These are phyloP conservation scores for Taphrina pruni DNA, from an alignment of 1,139 yeast genomes.

Conservation along the genomic window DNA sequence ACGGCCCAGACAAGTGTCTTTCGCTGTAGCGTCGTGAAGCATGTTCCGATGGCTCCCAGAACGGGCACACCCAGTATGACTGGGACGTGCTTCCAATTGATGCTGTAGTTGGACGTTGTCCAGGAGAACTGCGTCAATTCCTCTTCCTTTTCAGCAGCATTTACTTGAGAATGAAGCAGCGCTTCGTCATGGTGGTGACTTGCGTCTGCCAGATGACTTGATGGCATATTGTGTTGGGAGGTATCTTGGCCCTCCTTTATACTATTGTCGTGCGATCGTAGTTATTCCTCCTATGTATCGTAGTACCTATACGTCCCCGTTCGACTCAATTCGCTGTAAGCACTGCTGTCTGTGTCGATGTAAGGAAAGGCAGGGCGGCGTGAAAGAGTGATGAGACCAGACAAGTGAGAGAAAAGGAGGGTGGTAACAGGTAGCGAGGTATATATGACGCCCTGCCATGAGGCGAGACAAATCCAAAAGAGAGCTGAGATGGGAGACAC, in stretches of 20 bases:
- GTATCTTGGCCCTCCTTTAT: too few relatives aligned
- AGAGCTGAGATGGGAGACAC: background rate
- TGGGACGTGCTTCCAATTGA: constrained; percentile 91
- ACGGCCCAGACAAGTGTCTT: constrained; percentile 69
- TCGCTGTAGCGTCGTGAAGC: constrained; percentile 62
- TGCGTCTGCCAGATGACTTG: constrained; percentile 5
- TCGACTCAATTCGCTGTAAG: background rate
- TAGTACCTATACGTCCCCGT: too few relatives aligned
- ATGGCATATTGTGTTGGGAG: background rate
- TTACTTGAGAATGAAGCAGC: background rate
- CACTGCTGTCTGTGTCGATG: background rate
- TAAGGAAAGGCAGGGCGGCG: background rate
- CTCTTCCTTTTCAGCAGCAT: constrained; percentile 15
- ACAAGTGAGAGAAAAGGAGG: background rate
- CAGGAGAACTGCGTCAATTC: constrained; percentile 61
- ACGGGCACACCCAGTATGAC: constrained; percentile 75
- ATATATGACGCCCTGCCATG: constrained; percentile 4
- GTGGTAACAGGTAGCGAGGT: background rate
- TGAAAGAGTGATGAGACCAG: background rate
- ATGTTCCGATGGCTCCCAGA: constrained; percentile 63
- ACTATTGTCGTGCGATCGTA: too few relatives aligned
- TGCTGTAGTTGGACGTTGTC: constrained; percentile 80
- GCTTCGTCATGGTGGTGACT: background rate
- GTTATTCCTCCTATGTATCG: too few relatives aligned
- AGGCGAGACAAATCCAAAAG: background rate